A percentile compares a stretch with the other conserved stretches of the same genome.
Evolutionary conservation across 495 filamentous ascomycete genomes (phyloP).

Genomic region (Aspergillus diversus): DNA sequence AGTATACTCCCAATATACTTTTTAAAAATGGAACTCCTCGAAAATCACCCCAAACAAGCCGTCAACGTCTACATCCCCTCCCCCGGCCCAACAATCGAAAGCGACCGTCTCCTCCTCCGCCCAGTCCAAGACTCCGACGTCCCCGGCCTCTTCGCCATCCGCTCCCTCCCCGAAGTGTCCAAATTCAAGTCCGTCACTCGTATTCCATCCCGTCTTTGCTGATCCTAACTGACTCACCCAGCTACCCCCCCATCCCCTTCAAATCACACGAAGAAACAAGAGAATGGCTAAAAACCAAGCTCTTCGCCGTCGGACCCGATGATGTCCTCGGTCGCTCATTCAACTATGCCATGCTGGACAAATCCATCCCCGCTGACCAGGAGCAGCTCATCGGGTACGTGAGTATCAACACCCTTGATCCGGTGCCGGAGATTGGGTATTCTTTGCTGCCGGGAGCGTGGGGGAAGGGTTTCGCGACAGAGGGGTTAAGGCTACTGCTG

Average conservation of each 20-base stretch:
- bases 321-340: constrained; percentile 3
- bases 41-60: neutral
- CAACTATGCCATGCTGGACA: constrained; percentile 3
- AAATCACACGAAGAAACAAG: constrained; percentile 1
- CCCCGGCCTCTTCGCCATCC: constrained; percentile 4
- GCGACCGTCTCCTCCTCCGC: constrained; percentile 1
- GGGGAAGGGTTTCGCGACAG: constrained; percentile 9
- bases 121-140: constrained; percentile 3
- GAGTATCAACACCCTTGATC: neutral
- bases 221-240: neutral
- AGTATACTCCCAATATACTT: too few relatives aligned
- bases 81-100: neutral
- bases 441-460: neutral
- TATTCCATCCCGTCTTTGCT: neutral
- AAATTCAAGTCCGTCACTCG: neutral
- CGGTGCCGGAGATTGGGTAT: constrained; percentile 5
- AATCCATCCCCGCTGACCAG: neutral
- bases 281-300: constrained; percentile 1
- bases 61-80: neutral
- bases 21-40: too few relatives aligned
- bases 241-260: neutral
- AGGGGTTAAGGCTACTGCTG: neutral
- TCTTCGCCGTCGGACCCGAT: neutral
- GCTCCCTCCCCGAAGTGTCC: neutral
- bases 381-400: constrained; percentile 6